Conservation (phyloP, 257 asterid genomes). For the Solanum bukasovii region DNA sequence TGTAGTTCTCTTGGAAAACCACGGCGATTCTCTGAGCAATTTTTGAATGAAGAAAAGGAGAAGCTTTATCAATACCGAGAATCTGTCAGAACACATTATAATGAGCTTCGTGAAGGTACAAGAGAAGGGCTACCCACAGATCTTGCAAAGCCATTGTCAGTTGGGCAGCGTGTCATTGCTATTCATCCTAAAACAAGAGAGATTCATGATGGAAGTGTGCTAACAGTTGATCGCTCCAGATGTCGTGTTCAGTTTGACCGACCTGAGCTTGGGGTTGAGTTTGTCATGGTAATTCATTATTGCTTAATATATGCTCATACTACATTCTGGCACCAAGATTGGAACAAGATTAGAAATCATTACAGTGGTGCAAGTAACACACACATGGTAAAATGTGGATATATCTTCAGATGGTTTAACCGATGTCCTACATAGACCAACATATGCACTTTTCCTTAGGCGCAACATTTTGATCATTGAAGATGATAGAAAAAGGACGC, state of each 20-base stretch:
- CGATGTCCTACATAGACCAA: neutral
- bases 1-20: slow-evolving; percentile 94
- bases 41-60: slow-evolving; percentile 90
- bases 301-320: neutral
- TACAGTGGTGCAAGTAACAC: neutral
- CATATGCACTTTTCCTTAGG: neutral
- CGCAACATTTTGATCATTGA: neutral
- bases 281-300: slow-evolving; percentile 57
- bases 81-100: slow-evolving; percentile 77
- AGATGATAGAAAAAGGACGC: neutral
- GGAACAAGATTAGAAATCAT: neutral
- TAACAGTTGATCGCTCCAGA: slow-evolving; percentile 77
- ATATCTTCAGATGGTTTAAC: neutral
- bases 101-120: slow-evolving; percentile 74
- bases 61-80: slow-evolving; percentile 80
- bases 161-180: slow-evolving; percentile 91
- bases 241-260: slow-evolving; percentile 88
- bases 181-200: slow-evolving; percentile 93
- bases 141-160: slow-evolving; percentile 86
- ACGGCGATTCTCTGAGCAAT: slow-evolving; percentile 81
- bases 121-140: slow-evolving; percentile 88
- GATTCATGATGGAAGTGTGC: slow-evolving; percentile 80
- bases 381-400: neutral
- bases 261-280: slow-evolving; percentile 89
- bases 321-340: neutral